phyloP scores from a whole-genome alignment of 768 basidiomycete genomes.

The Ephemerocybe angulata region DNA sequence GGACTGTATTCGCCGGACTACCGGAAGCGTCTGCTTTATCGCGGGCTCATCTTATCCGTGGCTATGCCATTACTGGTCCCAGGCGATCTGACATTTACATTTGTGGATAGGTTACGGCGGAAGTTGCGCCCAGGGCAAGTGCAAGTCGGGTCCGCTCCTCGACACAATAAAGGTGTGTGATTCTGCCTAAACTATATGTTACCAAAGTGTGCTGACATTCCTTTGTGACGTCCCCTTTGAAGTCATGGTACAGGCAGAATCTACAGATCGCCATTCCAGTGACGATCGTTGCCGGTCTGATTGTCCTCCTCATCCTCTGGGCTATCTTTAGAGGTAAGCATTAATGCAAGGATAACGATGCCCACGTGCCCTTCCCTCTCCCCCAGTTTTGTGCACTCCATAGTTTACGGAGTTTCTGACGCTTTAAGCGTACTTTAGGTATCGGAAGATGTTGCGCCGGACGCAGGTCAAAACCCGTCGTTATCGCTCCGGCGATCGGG shows the following conservation, averaged over 20 bases:
- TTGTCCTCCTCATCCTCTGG: constrained; percentile 58
- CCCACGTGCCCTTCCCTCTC: constrained; percentile 7
- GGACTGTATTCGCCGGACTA: neutral
- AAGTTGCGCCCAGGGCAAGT: constrained; percentile 57
- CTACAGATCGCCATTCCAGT: constrained; percentile 78
- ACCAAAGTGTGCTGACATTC: too few relatives aligned
- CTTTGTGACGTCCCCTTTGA: neutral
- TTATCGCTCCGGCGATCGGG: neutral
- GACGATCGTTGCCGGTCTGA: constrained; percentile 63
- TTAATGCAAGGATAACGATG: neutral
- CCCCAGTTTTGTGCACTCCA: constrained; percentile 5
- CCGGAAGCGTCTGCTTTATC: too few relatives aligned
- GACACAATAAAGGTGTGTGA: constrained; percentile 55
- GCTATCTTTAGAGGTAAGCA: constrained; percentile 41
- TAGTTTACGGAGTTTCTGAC: neutral
- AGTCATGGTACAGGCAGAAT: constrained; percentile 77
- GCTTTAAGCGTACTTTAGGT: constrained; percentile 20
- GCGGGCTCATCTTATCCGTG: neutral
- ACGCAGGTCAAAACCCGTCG: neutral
- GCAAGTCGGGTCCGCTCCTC: constrained; percentile 54
- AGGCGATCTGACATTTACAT: constrained; percentile 4
- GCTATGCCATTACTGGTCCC: neutral
- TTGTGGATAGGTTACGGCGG: constrained; percentile 60
- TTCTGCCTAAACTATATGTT: too few relatives aligned
- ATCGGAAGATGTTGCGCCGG: constrained; percentile 33